Evolutionary conservation across 2,329 filamentous ascomycete genomes (phyloP).

Genomic region (Sporothrix variecibatus): DNA sequence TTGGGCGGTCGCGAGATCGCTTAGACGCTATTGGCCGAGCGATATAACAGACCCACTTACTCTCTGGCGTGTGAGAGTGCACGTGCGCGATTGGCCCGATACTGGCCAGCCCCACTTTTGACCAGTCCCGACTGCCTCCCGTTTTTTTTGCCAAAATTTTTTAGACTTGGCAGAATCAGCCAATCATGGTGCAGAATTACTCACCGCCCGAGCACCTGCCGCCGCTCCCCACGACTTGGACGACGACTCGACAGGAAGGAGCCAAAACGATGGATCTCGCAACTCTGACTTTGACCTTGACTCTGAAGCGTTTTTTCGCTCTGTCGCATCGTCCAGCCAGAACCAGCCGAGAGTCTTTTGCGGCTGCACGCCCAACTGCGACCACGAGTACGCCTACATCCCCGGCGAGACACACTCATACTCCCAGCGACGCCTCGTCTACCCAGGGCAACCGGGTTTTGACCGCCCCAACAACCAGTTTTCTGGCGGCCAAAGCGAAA

Average conservation of each 20-base stretch:
- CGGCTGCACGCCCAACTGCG: no score
- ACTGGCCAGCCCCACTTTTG: not conserved
- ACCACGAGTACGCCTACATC: not conserved
- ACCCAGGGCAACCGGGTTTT: not conserved
- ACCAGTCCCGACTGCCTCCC: not conserved
- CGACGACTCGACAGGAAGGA: not conserved
- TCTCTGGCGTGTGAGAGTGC: not conserved
- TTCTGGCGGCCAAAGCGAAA: not conserved
- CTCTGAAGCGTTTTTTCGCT: no score
- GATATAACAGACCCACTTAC: not conserved
- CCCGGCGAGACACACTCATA: not conserved
- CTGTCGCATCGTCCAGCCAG: not conserved
- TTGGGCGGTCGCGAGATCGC: constrained; percentile 16
- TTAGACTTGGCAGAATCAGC: constrained; percentile 15
- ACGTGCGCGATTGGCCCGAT: not conserved
- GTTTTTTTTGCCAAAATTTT: constrained; percentile 16
- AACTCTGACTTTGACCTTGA: not conserved
- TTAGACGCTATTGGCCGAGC: not conserved
- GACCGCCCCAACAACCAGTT: not conserved
- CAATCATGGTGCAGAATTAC: not conserved
- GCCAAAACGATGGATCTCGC: not conserved
- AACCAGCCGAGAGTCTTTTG: not conserved
- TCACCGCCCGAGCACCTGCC: not conserved
- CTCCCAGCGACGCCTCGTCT: not conserved
- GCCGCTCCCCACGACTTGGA: not conserved